Conservation (phyloP, 202 grass and related monocot species). For the Panicum virgatum region DNA sequence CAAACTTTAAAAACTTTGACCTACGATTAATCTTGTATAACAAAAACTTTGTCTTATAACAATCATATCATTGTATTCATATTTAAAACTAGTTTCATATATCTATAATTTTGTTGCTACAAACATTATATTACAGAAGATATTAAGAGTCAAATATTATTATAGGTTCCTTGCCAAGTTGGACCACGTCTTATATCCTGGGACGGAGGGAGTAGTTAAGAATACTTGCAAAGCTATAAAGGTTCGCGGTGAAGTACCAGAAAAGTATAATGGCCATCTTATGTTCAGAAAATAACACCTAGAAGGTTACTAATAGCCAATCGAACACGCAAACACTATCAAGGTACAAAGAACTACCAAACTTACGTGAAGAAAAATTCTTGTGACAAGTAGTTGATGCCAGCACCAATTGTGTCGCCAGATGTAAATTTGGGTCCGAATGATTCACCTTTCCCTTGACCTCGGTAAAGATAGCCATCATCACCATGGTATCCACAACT, state of each 20-base stretch:
- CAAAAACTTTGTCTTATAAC: too few relatives aligned
- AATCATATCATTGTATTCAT: too few relatives aligned
- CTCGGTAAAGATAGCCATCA: constrained; percentile 73
- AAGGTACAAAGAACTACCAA: constrained; percentile 16
- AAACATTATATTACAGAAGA: too few relatives aligned
- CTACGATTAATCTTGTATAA: too few relatives aligned
- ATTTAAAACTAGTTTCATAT: too few relatives aligned
- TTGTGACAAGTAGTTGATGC: constrained; percentile 87
- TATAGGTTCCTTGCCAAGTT: too few relatives aligned
- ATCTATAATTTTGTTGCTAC: too few relatives aligned
- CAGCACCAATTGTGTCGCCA: constrained; percentile 80
- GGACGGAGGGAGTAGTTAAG: too few relatives aligned
- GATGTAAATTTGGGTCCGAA: constrained; percentile 95
- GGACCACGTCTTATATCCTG: too few relatives aligned
- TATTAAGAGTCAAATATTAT: too few relatives aligned
- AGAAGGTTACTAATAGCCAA: constrained; percentile 23
- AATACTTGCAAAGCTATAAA: background rate
- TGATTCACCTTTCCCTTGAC: constrained; percentile 56
- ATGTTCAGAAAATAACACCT: background rate
- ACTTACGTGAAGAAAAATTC: constrained; percentile 97
- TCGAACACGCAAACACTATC: constrained; percentile 1
- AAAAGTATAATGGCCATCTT: background rate
- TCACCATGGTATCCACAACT: constrained; percentile 96
- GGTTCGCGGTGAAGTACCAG: background rate
- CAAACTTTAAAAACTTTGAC: too few relatives aligned